A percentile compares a stretch with the other conserved stretches of the same genome.
Conservation (phyloP, 2,329 filamentous ascomycete genomes). For the Xylaria sp. region DNA sequence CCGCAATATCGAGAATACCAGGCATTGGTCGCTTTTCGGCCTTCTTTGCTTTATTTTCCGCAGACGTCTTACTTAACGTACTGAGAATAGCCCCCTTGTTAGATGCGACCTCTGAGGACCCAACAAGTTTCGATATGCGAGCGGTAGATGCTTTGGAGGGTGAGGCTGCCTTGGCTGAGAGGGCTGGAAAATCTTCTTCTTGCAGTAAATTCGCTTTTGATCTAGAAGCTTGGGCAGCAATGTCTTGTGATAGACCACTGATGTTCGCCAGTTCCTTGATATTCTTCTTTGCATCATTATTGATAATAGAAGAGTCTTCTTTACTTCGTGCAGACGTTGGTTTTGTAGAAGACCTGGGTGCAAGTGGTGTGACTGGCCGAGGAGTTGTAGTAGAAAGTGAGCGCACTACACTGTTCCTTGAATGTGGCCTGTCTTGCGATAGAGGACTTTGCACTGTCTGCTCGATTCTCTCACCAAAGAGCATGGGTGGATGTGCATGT, state of each 20-base stretch:
- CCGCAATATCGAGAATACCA: slow-evolving; percentile 61
- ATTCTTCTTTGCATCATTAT: slow-evolving; percentile 54
- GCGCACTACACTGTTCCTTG: slow-evolving; percentile 26
- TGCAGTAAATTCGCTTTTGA: slow-evolving; percentile 58
- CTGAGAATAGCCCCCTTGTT: slow-evolving; percentile 48
- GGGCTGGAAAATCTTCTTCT: slow-evolving; percentile 72
- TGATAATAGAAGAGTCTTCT: slow-evolving; percentile 34
- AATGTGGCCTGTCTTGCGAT: slow-evolving; percentile 39
- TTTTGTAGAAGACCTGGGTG: slow-evolving; percentile 44
- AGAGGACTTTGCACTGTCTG: slow-evolving; percentile 41
- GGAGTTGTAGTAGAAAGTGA: slow-evolving; percentile 44
- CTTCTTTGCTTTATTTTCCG: slow-evolving; percentile 43
- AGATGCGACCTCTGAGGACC: slow-evolving; percentile 47
- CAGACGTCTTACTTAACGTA: slow-evolving; percentile 36
- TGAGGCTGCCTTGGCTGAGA: slow-evolving; percentile 58
- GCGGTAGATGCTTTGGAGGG: slow-evolving; percentile 50
- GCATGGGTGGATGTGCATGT: slow-evolving; percentile 51
- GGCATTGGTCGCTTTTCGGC: slow-evolving; percentile 53
- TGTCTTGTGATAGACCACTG: slow-evolving; percentile 60
- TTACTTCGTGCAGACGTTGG: slow-evolving; percentile 44
- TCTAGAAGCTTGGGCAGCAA: slow-evolving; percentile 55
- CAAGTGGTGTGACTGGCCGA: slow-evolving; percentile 50
- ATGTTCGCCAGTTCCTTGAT: slow-evolving; percentile 60
- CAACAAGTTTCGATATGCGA: slow-evolving; percentile 48
- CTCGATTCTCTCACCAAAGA: slow-evolving; percentile 37